Percentiles rank a stretch among this genome's conserved stretches.
These are phyloP conservation scores for Scytalidium lignicola DNA, from an alignment of 2,329 filamentous ascomycete genomes.

Conservation along the genomic window DNA sequence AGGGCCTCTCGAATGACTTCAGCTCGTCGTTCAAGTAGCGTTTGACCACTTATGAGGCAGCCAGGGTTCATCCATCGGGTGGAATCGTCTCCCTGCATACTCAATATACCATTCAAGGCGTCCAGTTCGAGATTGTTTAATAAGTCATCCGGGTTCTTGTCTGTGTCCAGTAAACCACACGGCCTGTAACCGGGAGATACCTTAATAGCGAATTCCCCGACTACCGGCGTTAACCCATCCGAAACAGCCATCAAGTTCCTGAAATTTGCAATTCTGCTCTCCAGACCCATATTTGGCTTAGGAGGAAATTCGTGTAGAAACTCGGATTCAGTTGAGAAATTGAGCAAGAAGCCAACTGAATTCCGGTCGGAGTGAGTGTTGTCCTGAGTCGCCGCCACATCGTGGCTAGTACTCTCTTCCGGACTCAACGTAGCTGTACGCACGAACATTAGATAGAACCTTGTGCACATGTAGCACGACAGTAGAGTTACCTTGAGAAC, in stretches of 20 bases:
- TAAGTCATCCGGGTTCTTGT: slow-evolving; percentile 17
- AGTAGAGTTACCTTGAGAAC: slow-evolving; percentile 12
- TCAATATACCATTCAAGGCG: neutral
- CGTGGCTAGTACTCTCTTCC: slow-evolving; percentile 12
- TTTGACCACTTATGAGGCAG: neutral
- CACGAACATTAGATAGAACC: neutral
- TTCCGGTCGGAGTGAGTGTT: slow-evolving; percentile 22
- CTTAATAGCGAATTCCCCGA: neutral
- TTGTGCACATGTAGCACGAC: neutral
- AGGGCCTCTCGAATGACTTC: slow-evolving; percentile 24
- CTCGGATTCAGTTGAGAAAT: slow-evolving; percentile 22
- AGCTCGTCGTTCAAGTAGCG: slow-evolving; percentile 19
- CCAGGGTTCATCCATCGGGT: neutral
- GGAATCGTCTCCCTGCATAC: neutral
- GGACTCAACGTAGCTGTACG: slow-evolving; percentile 16
- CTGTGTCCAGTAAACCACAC: slow-evolving; percentile 12
- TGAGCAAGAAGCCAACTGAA: slow-evolving; percentile 28
- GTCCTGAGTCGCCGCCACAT: slow-evolving; percentile 18
- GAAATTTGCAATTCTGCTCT: slow-evolving; percentile 8
- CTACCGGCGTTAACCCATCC: neutral
- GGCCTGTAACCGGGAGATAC: neutral
- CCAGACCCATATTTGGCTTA: slow-evolving; percentile 18
- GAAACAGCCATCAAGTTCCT: slow-evolving; percentile 3
- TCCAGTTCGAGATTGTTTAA: slow-evolving; percentile 22
- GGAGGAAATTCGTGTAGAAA: slow-evolving; percentile 25